A percentile compares a stretch with the other conserved stretches of the same genome.
Conservation (phyloP, 352 stramenopile species). For the Phytophthora megakarya region DNA sequence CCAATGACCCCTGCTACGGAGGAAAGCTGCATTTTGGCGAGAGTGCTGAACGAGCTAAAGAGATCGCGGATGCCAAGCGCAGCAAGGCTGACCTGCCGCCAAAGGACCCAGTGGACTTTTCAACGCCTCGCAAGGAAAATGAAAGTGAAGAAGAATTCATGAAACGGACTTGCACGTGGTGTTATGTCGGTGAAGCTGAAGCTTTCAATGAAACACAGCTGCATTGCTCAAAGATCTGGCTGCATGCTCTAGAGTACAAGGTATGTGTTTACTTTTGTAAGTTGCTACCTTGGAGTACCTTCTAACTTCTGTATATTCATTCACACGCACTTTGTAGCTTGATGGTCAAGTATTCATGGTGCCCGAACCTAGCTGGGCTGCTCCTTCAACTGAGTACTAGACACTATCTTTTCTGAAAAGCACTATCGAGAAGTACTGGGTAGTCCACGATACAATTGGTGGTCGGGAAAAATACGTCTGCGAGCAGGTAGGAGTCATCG, state of each 20-base stretch:
- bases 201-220: conserved; percentile 86
- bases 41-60: conserved; percentile 42
- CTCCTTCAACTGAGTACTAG: conserved; percentile 49
- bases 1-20: conserved; percentile 98
- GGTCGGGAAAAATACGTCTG: conserved; percentile 73
- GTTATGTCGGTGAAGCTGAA: conserved; percentile 59
- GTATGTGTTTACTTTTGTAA: conserved; percentile 39
- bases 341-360: conserved; percentile 67
- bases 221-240: conserved; percentile 87
- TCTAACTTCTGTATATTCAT: conserved; percentile 26
- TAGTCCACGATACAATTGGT: conserved; percentile 80
- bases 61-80: conserved; percentile 54
- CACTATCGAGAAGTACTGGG: conserved; percentile 60
- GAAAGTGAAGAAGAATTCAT: conserved; percentile 82
- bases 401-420: conserved; percentile 43
- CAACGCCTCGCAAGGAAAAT: conserved; percentile 48
- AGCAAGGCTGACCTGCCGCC: conserved; percentile 41
- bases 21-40: conserved; percentile 93
- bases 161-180: conserved; percentile 79
- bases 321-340: conserved; percentile 67
- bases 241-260: conserved; percentile 89
- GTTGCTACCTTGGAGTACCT: not conserved
- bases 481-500: conserved; percentile 76
- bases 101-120: conserved; percentile 58
- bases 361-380: conserved; percentile 66